Conservation (phyloP, 495 filamentous ascomycete genomes). For the Penicilliopsis zonata region DNA sequence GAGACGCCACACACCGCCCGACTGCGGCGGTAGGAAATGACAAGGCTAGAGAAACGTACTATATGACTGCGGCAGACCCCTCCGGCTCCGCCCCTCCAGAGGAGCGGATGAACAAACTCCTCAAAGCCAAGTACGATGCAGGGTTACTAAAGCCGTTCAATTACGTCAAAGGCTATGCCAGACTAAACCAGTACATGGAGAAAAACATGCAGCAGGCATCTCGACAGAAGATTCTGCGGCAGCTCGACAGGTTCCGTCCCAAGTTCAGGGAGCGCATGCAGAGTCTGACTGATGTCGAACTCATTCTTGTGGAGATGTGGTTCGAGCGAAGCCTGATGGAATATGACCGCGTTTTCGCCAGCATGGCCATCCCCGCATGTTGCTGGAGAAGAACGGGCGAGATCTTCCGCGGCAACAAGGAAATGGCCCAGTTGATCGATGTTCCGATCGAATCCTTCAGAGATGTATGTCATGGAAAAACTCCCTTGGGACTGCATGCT, state of each 20-base stretch:
- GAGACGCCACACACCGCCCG: conserved; percentile 47
- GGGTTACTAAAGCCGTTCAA: conserved; percentile 94
- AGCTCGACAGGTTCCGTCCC: conserved; percentile 84
- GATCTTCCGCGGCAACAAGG: conserved; percentile 95
- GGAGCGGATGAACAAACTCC: conserved; percentile 87
- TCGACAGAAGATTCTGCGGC: conserved; percentile 77
- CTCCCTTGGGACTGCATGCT: neutral
- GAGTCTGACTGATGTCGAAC: conserved; percentile 76
- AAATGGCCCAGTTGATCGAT: conserved; percentile 95
- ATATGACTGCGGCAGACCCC: conserved; percentile 92
- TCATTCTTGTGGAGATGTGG: conserved; percentile 96
- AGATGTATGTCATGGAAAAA: conserved; percentile 63
- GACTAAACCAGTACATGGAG: conserved; percentile 82
- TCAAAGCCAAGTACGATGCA: conserved; percentile 91
- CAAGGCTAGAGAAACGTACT: conserved; percentile 81
- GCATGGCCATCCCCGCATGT: conserved; percentile 96
- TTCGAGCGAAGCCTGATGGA: conserved; percentile 92
- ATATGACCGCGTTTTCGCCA: conserved; percentile 95
- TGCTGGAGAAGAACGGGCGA: conserved; percentile 96
- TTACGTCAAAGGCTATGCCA: conserved; percentile 90
- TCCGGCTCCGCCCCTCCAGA: conserved; percentile 84
- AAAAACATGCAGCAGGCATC: conserved; percentile 65
- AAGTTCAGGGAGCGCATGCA: conserved; percentile 96
- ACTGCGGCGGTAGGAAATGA: conserved; percentile 52
- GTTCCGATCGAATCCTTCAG: conserved; percentile 82